Base-by-base conservation (phyloP, 805 yeast genomes). In the Nakazawaea pomicola region DNA sequence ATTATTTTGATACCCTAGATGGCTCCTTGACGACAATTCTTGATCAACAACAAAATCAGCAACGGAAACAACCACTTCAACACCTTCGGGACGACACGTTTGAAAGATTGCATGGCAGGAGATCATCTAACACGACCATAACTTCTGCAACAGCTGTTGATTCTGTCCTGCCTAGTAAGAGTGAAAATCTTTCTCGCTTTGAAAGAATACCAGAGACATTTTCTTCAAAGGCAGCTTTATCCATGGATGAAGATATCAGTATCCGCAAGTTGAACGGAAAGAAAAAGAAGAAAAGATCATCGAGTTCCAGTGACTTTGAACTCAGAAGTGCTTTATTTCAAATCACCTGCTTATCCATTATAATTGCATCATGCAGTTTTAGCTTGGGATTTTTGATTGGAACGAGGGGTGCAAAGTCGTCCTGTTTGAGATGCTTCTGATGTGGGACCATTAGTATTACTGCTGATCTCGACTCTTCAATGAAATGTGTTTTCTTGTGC, bases 301-400 rank as follows among this genome's bases (percentile, higher is more conserved):
- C 27, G 23, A 33, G 29, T 12, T n/a, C n/a, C 9, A 15, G 15
- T 10, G 35, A 39, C 17, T 4, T 15, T 5, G 29, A 34, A 6
- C 11, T 44, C 16, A 27, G 25, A 7, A 36, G 27, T 15, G 21
- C 34, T 7, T 25, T 45, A 27, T 41, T 45, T 28, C 47, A 45
- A 19, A 33, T 45, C 3, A 29, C 43, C 11, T 45, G 47, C 28
- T 34, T 45, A 20, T 45, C 47, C 3, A 29, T 45, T 11, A 39
- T 45, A 10, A 23, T 45, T n/a, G 45, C 45, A 3, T 37, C 45
- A 11, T 33, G 41, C 16, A 45, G 47, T 31, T 45, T 45, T 28
- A 33, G 42, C 24, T 31, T 45, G 11, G 47, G 47, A 4, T 45
- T 45, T 36, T 11, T 41, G 11, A 29, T 45, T 19, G 47, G 47